Evolutionary conservation across 2,329 filamentous ascomycete genomes (phyloP), one percentile per base, ranked within the genome.

Genomic region (Verticillium albo-atrum): DNA sequence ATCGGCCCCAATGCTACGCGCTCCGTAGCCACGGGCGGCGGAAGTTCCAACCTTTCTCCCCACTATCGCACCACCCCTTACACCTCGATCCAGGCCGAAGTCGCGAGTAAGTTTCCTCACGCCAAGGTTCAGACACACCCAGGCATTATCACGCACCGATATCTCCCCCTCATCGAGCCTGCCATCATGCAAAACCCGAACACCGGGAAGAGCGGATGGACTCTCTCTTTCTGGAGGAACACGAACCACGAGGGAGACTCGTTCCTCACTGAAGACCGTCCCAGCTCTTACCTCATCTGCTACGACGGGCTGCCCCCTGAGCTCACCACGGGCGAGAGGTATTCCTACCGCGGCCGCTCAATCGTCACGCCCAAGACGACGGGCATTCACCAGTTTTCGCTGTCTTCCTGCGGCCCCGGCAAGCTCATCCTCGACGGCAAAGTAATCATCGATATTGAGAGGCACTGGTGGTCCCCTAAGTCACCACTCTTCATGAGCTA

Each of bases 1-100:
- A 83, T 85, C 59, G 82, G 82, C 3, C 81, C 81, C 15, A 84
- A 84, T 59, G 74, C 82, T 14, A 80, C 78, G 55, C 71, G 66
- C 4, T 59, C 68, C 2, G 66, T 66, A 1, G 68, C 68, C 17
- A 70, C 67, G 54, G 73, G 73, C 5, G 72, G 72, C 0, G 73
- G 73, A 9, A 71, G 68, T 54, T 71, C 73, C 1, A 68, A 65
- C 35, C 60, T 62, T 1, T 12, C n/a, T 27, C 54, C 58, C 2
- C 57, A 62, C 27, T 60, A 60, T 23, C 52, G 58, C 42, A 60
- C 60, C 12, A 60, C 55, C 6, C 58, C 60, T 6, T 60, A 57
- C 32, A 51, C 56, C 9, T 56, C 54, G 15, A 23, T 59, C 53
- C 52, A 59, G 37, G 54, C 34, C 2, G 58, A 56, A 30, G 28